Evolutionary conservation across 306 rosid species (phyloP), one percentile per base, ranked within the genome.

Genomic region (Rosa persica): DNA sequence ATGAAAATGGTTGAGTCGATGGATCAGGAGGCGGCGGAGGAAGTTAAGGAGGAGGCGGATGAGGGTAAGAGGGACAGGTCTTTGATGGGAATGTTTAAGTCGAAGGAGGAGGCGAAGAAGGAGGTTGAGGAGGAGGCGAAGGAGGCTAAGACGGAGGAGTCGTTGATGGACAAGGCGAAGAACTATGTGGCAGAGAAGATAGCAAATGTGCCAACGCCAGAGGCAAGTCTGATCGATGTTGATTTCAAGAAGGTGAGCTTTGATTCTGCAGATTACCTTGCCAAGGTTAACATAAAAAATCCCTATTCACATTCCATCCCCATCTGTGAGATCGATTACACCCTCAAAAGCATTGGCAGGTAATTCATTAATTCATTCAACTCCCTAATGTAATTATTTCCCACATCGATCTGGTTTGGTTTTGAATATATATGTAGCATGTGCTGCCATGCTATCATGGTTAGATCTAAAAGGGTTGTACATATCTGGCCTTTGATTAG

Each of bases 271-370:
- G 97, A 95, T 81, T 95, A 93, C 48, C 68, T 89, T 43, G 98
- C 88, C 20, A 89, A 79, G 49, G 83, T 93, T 38, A 48, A 90
- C 5, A 91, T 93, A n/a, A 42, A 44, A 20, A 93, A 93, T n/a
- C 97, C 96, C 4, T 91, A 91, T 67, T 72, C 87, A 16, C 62
- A 76, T 55, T 1, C 89, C 4, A n/a, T 93, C 15, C 98, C 98
- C 43, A 90, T 95, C 22, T 93, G 92, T 42, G 87, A 89, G 78
- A 76, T 95, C 84, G 65, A 82, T 5, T 95, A 95, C 87, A 83
- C 85, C 11, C 93, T 95, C 89, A 89, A 93, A 85, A 95, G 97
- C 70, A 81, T 67, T 7, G 85, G 83, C 62, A 86, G 85, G 92
- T 88, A 42, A 36, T 43, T 27, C 39, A 27, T 12, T 66, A 34